A percentile compares a stretch with the other conserved stretches of the same genome.
phyloP scores from a whole-genome alignment of 164 flowering plant species.

The Nymphaea thermarum region DNA sequence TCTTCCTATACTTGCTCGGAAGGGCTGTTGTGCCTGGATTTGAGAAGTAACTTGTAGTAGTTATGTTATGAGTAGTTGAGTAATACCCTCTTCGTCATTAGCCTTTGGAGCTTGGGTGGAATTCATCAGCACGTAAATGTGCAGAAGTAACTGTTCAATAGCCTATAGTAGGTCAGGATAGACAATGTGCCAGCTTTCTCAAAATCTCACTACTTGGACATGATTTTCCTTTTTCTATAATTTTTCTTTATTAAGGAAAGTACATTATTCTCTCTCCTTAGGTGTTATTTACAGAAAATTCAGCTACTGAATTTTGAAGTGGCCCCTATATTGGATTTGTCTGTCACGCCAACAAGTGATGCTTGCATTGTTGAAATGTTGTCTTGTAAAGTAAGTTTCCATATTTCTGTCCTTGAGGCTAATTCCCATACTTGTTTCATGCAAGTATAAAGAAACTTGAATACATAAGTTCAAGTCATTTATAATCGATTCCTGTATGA shows the following conservation, averaged over 20 bases:
- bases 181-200: background rate
- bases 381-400: constrained; percentile 57
- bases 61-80: too few relatives aligned
- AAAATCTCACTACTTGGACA: background rate
- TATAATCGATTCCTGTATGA: too few relatives aligned
- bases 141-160: background rate
- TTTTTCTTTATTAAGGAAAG: too few relatives aligned
- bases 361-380: constrained; percentile 61
- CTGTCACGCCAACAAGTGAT: constrained; percentile 48
- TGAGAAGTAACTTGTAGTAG: too few relatives aligned
- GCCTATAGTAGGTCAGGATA: background rate
- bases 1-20: too few relatives aligned
- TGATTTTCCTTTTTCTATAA: too few relatives aligned
- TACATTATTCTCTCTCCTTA: constrained; percentile 11
- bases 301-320: constrained; percentile 51
- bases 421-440: background rate
- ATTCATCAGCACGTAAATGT: background rate
- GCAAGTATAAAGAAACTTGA: background rate
- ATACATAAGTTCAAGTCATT: background rate
- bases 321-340: constrained; percentile 56
- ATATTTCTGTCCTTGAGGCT: background rate
- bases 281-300: constrained; percentile 49
- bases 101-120: background rate
- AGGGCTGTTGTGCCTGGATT: too few relatives aligned
- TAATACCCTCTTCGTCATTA: too few relatives aligned